Evolutionary conservation across 371 early-diverging fungal species (phyloP), one percentile per base, ranked within the genome.

Genomic region (Lichtheimia hyalospora): DNA sequence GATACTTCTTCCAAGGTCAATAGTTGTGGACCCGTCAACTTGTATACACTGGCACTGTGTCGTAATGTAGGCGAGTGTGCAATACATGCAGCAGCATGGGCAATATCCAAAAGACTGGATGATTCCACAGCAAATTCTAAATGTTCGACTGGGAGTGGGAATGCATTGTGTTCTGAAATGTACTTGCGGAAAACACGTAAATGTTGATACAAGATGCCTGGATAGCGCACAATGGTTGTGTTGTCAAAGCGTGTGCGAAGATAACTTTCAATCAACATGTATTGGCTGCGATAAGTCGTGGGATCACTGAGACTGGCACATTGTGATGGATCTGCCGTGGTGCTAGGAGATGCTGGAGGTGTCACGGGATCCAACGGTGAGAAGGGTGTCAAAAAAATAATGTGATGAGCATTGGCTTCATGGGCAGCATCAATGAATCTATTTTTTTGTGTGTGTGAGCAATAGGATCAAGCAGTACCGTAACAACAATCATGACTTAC

Each of bases 361-460:
- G 70, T 64, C 10, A 63, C 51, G 14, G 67, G 64, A 46, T 79
- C 77, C 20, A 70, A 49, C 12, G 77, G 77, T 10, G 75, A 69
- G 41, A 76, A 80, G 16, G 80, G 77, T 15, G 75, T 70, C 18
- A 80, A 51, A 52, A 80, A 80, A n/a, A 80, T 73, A 23, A 80
- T 53, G 52, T 80, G 80, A 20, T 71, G 63, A 14, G 76, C 80
- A 43, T 70, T 54, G 16, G 80, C 80, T 27, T 69, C 61, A 40
- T 73, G 76, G 46, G 80, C 80, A 43, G 77, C 77, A 58, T 76
- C 80, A 56, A 76, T 73, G 21, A 74, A 80, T 24, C 80, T 79
- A 52, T 24, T 15, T 42, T 42, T 25, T 23, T 25, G 15, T 14
- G n/a, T 12, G 27, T 39, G 15, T 28, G 34, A 41, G 24, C 25